These are phyloP conservation scores for Micractinium sp. DNA, from an alignment of 139 green algal species.

Conservation along the genomic window DNA sequence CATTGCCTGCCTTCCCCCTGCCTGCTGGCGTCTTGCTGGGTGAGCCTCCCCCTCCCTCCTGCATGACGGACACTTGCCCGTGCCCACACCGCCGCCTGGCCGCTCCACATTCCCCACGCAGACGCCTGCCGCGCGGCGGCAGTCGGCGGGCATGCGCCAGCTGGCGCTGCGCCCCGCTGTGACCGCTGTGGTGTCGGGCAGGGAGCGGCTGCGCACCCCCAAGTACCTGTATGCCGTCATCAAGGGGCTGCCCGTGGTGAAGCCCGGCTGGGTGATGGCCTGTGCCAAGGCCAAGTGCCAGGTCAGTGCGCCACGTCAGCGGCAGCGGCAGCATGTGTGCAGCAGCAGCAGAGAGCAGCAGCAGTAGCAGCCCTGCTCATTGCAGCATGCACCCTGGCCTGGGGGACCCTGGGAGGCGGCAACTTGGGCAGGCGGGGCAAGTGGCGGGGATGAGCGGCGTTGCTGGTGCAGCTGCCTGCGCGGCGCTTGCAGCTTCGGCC, in stretches of 20 bases:
- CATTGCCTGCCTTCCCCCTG: neutral
- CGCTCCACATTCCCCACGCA: neutral
- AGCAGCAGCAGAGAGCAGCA: neutral
- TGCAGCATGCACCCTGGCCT: no score
- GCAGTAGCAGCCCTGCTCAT: neutral
- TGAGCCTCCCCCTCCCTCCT: neutral
- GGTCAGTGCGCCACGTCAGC: neutral
- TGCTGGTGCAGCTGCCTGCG: no score
- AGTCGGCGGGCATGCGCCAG: slow-evolving; percentile 19
- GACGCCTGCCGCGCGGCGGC: neutral
- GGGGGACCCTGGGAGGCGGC: no score
- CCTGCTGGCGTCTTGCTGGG: neutral
- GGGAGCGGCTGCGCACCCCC: slow-evolving; percentile 17
- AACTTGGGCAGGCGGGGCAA: no score
- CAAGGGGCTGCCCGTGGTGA: slow-evolving; percentile 10
- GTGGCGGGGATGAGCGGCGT: no score
- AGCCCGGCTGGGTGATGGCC: slow-evolving; percentile 18
- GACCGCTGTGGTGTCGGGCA: slow-evolving; percentile 10
- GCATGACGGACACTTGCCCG: neutral
- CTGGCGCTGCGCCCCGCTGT: slow-evolving; percentile 1
- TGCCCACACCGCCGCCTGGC: neutral
- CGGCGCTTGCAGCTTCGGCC: no score
- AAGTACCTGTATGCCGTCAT: slow-evolving; percentile 31
- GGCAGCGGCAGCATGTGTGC: neutral
- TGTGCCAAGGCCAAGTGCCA: slow-evolving; percentile 1